Evolutionary conservation across 495 filamentous ascomycete species (phyloP).

Genomic region (Copromyces sp.): DNA sequence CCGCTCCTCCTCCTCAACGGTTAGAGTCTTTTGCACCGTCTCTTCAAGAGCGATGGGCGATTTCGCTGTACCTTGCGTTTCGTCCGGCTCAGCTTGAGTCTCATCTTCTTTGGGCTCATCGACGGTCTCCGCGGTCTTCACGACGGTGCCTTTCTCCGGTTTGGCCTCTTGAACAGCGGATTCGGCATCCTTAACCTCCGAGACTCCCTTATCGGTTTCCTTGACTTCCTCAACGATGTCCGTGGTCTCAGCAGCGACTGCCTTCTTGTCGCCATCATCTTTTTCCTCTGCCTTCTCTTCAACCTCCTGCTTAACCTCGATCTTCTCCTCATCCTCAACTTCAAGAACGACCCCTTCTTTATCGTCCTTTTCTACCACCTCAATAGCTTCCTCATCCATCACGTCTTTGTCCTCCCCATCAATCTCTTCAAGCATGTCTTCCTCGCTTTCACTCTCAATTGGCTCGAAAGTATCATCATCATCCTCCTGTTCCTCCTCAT

Average conservation of each 20-base stretch:
- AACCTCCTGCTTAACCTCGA: conserved; percentile 3
- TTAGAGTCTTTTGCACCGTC: neutral
- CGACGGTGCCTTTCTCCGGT: neutral
- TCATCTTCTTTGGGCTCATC: neutral
- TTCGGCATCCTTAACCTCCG: neutral
- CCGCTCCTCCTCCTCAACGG: neutral
- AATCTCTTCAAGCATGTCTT: neutral
- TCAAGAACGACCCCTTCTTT: neutral
- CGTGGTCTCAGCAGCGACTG: neutral
- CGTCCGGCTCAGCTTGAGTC: neutral
- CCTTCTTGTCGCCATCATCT: neutral
- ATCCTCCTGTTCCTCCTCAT: conserved; percentile 5
- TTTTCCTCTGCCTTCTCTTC: conserved; percentile 4
- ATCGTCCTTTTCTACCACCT: conserved; percentile 3
- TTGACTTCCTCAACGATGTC: neutral
- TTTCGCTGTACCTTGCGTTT: neutral
- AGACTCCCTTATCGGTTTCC: neutral
- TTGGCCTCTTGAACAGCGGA: neutral
- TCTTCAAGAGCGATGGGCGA: neutral
- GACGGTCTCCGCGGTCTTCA: neutral
- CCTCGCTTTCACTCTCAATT: neutral
- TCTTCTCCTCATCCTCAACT: conserved; percentile 5
- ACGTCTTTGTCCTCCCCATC: neutral
- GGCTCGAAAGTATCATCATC: neutral
- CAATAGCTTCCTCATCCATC: neutral